Evolutionary conservation across 768 basidiomycete species (phyloP), one percentile per base, ranked within the genome.

Genomic region (Brasilioporus rufonigricans): DNA sequence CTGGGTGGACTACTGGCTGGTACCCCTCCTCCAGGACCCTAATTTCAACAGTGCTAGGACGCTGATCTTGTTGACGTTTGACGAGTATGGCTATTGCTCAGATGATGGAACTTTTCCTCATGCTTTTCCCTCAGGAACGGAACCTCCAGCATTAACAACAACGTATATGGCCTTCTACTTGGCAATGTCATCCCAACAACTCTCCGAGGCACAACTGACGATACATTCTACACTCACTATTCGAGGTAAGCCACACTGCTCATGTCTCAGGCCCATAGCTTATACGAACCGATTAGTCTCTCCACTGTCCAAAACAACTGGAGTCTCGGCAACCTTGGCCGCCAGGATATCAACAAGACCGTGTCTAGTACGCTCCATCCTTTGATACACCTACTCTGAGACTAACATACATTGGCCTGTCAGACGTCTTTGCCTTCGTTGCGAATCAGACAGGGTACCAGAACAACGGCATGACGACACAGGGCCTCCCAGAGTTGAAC

Each of bases 271-370:
- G 19, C 13, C 8, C 7, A 16, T 44, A 19, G 21, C 48, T 64
- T 4, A 39, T 27, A 52, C n/a, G n/a, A n/a, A 35, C 13, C 3
- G 40, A 29, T 16, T 6, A 69, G 69, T 23, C 71, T 85, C 48
- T 75, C 78, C 9, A 81, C 84, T 18, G 75, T 85, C 23, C 65
- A 85, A 66, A 75, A 76, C 35, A 87, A 86, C 69, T 86, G 85
- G 84, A 67, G 70, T 5, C 79, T 87, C 27, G 77, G 75, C 36
- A 81, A 79, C 16, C 80, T 86, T 21, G 85, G 84, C 19, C 77
- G 84, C 40, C 73, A 74, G 43, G 83, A 85, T 60, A 78, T 77
- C 44, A 83, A 83, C 68, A 71, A 73, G 71, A 77, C 59, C 10
- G 51, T 63, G 18, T 21, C 52, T 13, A 67, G 62, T 62, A n/a